Percentiles rank a stretch among this genome's conserved stretches.
Evolutionary conservation across 2,329 filamentous ascomycete genomes (phyloP).

Genomic region (Xylaria sp.): DNA sequence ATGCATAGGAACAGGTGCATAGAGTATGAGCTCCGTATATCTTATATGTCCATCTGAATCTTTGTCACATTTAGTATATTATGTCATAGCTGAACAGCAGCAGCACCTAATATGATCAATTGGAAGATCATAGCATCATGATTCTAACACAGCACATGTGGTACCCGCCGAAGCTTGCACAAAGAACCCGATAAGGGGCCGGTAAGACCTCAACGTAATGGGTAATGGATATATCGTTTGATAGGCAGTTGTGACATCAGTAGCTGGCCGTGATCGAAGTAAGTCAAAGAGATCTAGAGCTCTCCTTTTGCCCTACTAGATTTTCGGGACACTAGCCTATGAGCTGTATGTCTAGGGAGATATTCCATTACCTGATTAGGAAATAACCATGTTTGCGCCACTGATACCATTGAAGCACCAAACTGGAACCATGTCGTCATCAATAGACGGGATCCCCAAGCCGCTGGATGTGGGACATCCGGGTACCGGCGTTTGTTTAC

Average conservation of each 20-base stretch:
- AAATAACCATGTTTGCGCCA: conserved; percentile 24
- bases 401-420: conserved; percentile 36
- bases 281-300: conserved; percentile 27
- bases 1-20: not conserved
- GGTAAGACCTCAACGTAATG: conserved; percentile 16
- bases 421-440: conserved; percentile 42
- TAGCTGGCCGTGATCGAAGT: conserved; percentile 33
- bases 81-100: conserved; percentile 28
- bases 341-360: conserved; percentile 1
- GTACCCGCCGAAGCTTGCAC: not conserved
- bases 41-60: conserved; percentile 9
- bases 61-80: not conserved
- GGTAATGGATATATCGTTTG: conserved; percentile 2
- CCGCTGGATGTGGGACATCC: not conserved
- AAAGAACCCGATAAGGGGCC: not conserved
- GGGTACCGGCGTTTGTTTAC: conserved; percentile 22
- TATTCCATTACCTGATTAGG: conserved; percentile 40
- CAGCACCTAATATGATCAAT: not conserved
- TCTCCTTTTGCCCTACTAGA: conserved; percentile 21
- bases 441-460: conserved; percentile 8
- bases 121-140: conserved; percentile 23
- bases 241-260: conserved; percentile 44
- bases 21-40: not conserved
- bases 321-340: conserved; percentile 17
- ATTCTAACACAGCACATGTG: not conserved